These are phyloP conservation scores for Verticillium albo-atrum DNA, from an alignment of 2,329 filamentous ascomycete species.

Conservation along the genomic window DNA sequence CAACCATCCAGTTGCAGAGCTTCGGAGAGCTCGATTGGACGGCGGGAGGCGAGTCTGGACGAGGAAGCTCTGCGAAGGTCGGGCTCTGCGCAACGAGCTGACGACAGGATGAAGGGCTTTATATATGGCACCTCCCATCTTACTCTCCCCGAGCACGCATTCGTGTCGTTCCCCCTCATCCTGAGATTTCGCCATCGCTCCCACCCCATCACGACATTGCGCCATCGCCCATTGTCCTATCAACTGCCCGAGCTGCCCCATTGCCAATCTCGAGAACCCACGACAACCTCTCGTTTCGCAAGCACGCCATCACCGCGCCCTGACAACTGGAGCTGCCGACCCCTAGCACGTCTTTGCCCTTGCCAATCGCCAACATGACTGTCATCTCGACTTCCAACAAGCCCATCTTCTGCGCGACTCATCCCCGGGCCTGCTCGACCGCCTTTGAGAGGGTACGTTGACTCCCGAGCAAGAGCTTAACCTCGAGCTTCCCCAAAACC, in stretches of 20 bases:
- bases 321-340: not conserved
- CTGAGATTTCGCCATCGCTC: constrained; percentile 2
- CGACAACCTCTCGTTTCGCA: not conserved
- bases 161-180: not conserved
- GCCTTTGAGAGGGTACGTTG: constrained; percentile 84
- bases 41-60: not conserved
- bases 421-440: constrained; percentile 92
- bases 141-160: not conserved
- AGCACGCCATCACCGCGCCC: not conserved
- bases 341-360: not conserved
- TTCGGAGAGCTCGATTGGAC: constrained; percentile 5
- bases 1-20: constrained; percentile 2
- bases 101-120: not conserved
- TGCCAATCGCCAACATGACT: not conserved
- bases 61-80: not conserved
- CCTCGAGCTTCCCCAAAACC: not conserved
- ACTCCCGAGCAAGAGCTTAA: not conserved
- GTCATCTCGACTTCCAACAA: constrained; percentile 17
- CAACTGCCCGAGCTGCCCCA: not conserved
- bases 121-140: not conserved
- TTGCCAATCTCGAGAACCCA: not conserved
- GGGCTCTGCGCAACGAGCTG: not conserved
- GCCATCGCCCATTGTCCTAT: not conserved
- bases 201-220: not conserved
- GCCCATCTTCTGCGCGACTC: constrained; percentile 87